Evolutionary conservation across 2,329 filamentous ascomycete genomes (phyloP).

Genomic region (Penicillium sp.): DNA sequence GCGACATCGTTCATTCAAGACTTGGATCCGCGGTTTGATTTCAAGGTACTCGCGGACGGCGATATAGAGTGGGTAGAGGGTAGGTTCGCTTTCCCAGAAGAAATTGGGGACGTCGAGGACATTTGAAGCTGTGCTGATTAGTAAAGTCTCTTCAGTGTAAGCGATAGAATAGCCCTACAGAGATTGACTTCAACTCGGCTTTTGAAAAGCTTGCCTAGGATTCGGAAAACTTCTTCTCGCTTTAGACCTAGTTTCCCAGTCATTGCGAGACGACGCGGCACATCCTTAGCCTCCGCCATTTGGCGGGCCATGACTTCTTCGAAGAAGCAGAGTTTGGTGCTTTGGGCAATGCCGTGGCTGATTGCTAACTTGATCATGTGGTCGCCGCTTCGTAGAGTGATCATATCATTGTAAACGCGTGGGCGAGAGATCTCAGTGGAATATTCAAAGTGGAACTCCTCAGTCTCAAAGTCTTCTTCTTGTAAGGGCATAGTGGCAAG

Average conservation of each 20-base stretch:
- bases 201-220: conserved; percentile 88
- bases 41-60: conserved; percentile 97
- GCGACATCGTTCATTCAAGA: conserved; percentile 93
- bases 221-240: conserved; percentile 86
- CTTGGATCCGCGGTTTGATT: conserved; percentile 93
- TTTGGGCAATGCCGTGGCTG: conserved; percentile 95
- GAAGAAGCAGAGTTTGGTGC: conserved; percentile 94
- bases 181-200: conserved; percentile 96
- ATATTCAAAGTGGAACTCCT: conserved; percentile 99
- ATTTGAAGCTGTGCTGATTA: conserved; percentile 68
- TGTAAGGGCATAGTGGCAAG: conserved; percentile 80
- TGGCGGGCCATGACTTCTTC: conserved; percentile 95
- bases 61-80: conserved; percentile 88
- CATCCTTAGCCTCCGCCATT: conserved; percentile 89
- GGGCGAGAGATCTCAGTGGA: conserved; percentile 83
- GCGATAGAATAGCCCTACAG: conserved; percentile 65
- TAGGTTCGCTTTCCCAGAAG: conserved; percentile 98
- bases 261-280: conserved; percentile 85
- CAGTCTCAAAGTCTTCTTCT: conserved; percentile 92
- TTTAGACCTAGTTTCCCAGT: conserved; percentile 92
- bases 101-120: conserved; percentile 96
- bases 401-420: conserved; percentile 98
- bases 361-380: conserved; percentile 99
- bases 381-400: conserved; percentile 89
- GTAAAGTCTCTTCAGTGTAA: conserved; percentile 24